These are phyloP conservation scores for Cyberlindnera mississippiensis DNA, from an alignment of 805 yeast genomes.

Conservation along the genomic window DNA sequence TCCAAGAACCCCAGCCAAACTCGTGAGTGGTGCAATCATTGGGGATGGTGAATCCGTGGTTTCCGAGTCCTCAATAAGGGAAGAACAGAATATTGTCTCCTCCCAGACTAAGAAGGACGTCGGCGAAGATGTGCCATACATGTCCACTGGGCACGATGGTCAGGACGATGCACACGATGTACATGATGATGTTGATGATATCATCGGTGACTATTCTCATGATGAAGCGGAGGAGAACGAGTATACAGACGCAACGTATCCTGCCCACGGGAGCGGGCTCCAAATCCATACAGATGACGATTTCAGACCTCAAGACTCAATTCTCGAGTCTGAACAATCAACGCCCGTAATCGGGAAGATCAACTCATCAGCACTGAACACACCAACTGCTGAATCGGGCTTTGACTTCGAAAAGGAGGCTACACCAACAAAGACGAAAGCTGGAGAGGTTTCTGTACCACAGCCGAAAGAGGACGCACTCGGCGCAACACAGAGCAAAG, in stretches of 20 bases:
- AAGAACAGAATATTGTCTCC: too few species aligned
- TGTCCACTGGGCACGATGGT: not conserved
- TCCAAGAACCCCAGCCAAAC: slow-evolving; percentile 4
- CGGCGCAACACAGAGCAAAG: not conserved
- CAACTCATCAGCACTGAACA: slow-evolving; percentile 12
- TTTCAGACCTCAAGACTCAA: slow-evolving; percentile 16
- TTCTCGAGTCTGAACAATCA: slow-evolving; percentile 14
- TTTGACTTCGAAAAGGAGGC: slow-evolving; percentile 13
- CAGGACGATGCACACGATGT: slow-evolving; percentile 3
- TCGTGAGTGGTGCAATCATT: not conserved
- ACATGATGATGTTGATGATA: slow-evolving; percentile 12
- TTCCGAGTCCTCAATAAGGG: not conserved
- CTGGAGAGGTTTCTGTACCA: not conserved
- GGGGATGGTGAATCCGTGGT: not conserved
- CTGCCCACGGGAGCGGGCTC: slow-evolving; percentile 7
- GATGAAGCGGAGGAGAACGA: slow-evolving; percentile 15
- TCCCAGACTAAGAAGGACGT: not conserved
- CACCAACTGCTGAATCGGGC: slow-evolving; percentile 7
- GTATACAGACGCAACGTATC: slow-evolving; percentile 3
- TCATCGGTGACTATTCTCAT: slow-evolving; percentile 18
- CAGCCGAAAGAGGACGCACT: too few species aligned
- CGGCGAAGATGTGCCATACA: not conserved
- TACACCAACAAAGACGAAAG: slow-evolving; percentile 3
- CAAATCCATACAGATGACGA: slow-evolving; percentile 13
- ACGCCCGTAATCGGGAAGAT: slow-evolving; percentile 4